Base-by-base conservation (phyloP, 2,329 filamentous ascomycete genomes). In the Exutisphaerella laricina region DNA sequence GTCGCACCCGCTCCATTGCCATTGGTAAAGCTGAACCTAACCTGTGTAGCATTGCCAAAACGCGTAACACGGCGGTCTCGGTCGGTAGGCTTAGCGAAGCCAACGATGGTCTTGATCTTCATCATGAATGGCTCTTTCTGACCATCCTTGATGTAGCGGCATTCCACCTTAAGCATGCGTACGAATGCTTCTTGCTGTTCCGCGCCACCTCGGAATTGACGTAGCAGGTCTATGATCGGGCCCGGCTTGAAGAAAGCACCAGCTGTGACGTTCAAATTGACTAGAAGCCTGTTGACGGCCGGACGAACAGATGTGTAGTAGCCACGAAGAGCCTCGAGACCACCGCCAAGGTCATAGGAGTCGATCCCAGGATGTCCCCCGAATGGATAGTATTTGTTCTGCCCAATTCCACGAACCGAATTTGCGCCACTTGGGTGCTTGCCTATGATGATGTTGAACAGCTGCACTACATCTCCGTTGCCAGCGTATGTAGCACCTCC, bases 231-330 rank as follows among this genome's bases (percentile, higher is more conserved):
- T 3, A 53, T 41, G 1, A 64, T 45, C 1, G 46, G 46, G 12
- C 51, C 21, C 2, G 67, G 53, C 49, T 75, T 68, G 59, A 78
- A 79, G 54, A 79, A 82, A 0, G 78, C 76, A 2, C 71, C 69
- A 32, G 74, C 74, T 6, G 76, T 76, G 18, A 82, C 77, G 45
- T 84, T 80, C 3, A 83, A 65, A 43, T 84, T 84, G 9, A 83
- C 59, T 1, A 84, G 57, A 4, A 83, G 64, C 3, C 78, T 70
- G 28, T 70, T 71, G 10, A 77, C 75, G 2, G 77, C 73, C 2
- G 76, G 71, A 4, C 80, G 75, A 21, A 79, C 74, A 54, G 77
- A 82, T 8, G 77, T 67, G 55, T 76, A 82, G 60, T 77, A 84
- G 0, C 80, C 80, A 30, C 79, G 70, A 3, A 80, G 59, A 1